These are phyloP conservation scores for Hirsutella thompsonii DNA, from an alignment of 2,329 filamentous ascomycete genomes.

Conservation along the genomic window DNA sequence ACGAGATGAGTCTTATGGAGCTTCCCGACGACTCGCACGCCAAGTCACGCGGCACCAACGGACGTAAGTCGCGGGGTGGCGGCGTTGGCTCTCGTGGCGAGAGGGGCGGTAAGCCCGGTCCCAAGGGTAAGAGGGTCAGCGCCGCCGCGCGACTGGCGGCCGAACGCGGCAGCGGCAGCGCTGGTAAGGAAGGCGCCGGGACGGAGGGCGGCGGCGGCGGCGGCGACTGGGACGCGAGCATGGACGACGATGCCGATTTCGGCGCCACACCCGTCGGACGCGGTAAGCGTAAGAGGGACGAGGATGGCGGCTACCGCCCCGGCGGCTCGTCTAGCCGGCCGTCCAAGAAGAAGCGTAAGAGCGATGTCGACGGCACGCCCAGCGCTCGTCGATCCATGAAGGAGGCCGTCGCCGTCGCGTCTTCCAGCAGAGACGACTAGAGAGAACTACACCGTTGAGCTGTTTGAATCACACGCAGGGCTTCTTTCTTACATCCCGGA, in stretches of 20 bases:
- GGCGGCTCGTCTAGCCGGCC: conserved; percentile 41
- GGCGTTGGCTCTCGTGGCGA: conserved; percentile 11
- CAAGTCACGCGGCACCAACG: conserved; percentile 7
- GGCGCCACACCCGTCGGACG: conserved; percentile 19
- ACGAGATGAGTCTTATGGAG: conserved; percentile 11
- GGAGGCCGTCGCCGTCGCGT: conserved; percentile 4
- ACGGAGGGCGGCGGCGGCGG: conserved; percentile 14
- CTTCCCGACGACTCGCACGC: neutral
- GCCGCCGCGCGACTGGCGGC: conserved; percentile 10
- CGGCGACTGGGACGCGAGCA: conserved; percentile 20
- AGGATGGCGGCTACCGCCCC: conserved; percentile 46
- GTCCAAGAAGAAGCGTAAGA: conserved; percentile 47
- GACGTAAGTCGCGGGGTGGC: conserved; percentile 22
- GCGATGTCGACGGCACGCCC: conserved; percentile 27
- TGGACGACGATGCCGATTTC: conserved; percentile 25
- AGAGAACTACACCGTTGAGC: too few relatives aligned
- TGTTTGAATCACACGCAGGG: too few relatives aligned
- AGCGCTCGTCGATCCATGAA: conserved; percentile 23
- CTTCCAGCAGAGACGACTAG: conserved; percentile 17
- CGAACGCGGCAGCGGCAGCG: conserved; percentile 9
- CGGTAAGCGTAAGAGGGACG: conserved; percentile 42
- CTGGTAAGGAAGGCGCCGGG: conserved; percentile 25
- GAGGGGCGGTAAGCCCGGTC: conserved; percentile 25
- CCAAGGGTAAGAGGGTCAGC: conserved; percentile 22
- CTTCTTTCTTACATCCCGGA: too few relatives aligned